Evolutionary conservation across 441 rosid species (phyloP).

Genomic region (Populus trichocarpa): DNA sequence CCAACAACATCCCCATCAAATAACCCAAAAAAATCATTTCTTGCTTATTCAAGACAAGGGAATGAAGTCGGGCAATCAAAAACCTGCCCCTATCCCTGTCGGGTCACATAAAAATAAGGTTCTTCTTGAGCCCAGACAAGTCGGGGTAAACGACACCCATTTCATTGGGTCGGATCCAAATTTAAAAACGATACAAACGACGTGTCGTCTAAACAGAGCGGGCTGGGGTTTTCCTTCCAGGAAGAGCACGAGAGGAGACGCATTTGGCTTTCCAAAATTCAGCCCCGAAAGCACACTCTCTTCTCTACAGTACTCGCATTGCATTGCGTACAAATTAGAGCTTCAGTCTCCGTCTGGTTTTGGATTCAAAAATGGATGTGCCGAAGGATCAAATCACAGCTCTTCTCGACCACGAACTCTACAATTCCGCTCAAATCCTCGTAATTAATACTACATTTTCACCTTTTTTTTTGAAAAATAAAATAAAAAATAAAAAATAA

Average conservation of each 20-base stretch:
- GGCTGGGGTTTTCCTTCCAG: not conserved
- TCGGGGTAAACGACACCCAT: not conserved
- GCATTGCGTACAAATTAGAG: not conserved
- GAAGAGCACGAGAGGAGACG: not conserved
- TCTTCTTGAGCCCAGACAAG: not conserved
- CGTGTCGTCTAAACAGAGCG: not conserved
- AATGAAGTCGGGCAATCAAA: not conserved
- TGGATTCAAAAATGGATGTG: slow-evolving; percentile 49
- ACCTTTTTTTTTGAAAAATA: too few species aligned
- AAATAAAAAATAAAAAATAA: too few species aligned
- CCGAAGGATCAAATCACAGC: slow-evolving; percentile 76
- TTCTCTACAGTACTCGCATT: not conserved
- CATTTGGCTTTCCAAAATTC: not conserved
- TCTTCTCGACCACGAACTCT: slow-evolving; percentile 74
- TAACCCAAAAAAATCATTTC: too few species aligned
- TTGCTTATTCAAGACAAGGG: too few species aligned
- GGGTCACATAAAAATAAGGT: not conserved
- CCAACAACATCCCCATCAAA: too few species aligned
- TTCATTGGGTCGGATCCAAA: not conserved
- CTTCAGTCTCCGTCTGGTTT: not conserved
- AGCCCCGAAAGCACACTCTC: not conserved
- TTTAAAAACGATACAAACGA: too few species aligned
- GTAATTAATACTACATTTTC: slow-evolving; percentile 30
- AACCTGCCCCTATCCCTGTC: not conserved
- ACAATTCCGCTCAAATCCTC: slow-evolving; percentile 79